phyloP scores from a whole-genome alignment of 352 stramenopile species.

The Peronosclerospora sorghi region DNA sequence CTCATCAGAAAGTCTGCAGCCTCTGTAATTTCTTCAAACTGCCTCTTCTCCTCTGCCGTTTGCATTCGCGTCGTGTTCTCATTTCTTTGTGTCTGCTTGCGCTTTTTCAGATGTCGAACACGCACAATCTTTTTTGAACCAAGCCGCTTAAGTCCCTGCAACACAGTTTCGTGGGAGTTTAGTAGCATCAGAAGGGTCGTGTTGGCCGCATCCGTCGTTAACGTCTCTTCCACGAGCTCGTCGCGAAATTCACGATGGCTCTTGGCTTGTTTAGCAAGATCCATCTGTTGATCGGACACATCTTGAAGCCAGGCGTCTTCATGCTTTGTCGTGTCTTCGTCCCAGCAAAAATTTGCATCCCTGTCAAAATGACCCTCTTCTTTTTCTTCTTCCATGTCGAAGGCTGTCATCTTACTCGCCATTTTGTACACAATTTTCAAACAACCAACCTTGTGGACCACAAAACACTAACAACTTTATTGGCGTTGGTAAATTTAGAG shows the following conservation, averaged over 20 bases:
- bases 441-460: background rate
- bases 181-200: constrained; percentile 43
- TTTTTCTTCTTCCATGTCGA: constrained; percentile 80
- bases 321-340: constrained; percentile 59
- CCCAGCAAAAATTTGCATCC: constrained; percentile 72
- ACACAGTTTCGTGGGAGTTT: constrained; percentile 56
- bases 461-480: constrained; percentile 1
- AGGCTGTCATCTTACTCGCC: constrained; percentile 44
- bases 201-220: constrained; percentile 50
- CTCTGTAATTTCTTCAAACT: constrained; percentile 75
- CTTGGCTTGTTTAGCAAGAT: constrained; percentile 48
- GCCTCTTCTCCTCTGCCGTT: constrained; percentile 56
- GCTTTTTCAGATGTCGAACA: constrained; percentile 32
- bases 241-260: constrained; percentile 45
- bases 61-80: constrained; percentile 22
- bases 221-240: constrained; percentile 37
- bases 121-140: constrained; percentile 41
- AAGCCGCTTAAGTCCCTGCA: constrained; percentile 64
- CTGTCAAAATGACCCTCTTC: constrained; percentile 80
- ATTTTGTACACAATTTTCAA: background rate
- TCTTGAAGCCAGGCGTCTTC: constrained; percentile 76
- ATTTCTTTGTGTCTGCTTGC: constrained; percentile 29
- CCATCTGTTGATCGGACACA: constrained; percentile 65
- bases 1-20: constrained; percentile 73
- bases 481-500: too few relatives aligned